Percentiles rank a stretch among this genome's conserved stretches.
These are phyloP conservation scores for Entomophthora muscae DNA, from an alignment of 371 early-diverging fungal species.

Conservation along the genomic window DNA sequence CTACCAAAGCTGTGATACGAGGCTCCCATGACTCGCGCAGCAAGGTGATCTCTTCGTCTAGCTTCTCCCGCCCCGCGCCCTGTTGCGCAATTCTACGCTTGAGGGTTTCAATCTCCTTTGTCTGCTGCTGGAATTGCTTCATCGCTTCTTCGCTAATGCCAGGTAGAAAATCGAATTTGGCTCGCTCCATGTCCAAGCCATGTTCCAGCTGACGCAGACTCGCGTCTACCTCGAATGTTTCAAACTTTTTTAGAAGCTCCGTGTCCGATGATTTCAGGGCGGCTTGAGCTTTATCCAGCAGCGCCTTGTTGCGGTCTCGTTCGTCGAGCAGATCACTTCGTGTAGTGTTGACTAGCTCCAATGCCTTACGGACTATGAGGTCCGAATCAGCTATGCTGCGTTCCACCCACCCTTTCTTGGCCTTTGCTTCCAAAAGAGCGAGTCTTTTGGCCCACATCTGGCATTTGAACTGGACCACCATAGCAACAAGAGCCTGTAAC, in stretches of 20 bases:
- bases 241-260: slow-evolving; percentile 27
- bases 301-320: slow-evolving; percentile 3
- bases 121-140: slow-evolving; percentile 39
- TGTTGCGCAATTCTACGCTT: slow-evolving; percentile 18
- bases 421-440: neutral
- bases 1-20: slow-evolving; percentile 33
- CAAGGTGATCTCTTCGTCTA: slow-evolving; percentile 17
- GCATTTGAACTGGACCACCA: neutral
- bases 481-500: neutral
- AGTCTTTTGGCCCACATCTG: neutral
- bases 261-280: slow-evolving; percentile 21
- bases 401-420: neutral
- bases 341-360: neutral
- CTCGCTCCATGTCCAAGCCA: slow-evolving; percentile 23
- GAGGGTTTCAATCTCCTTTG: slow-evolving; percentile 23
- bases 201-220: slow-evolving; percentile 25
- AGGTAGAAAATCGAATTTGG: slow-evolving; percentile 25
- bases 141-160: slow-evolving; percentile 32
- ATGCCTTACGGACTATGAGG: neutral
- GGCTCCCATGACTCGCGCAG: slow-evolving; percentile 42
- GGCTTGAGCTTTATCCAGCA: slow-evolving; percentile 22
- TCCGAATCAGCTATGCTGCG: neutral
- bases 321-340: neutral
- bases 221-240: slow-evolving; percentile 18
- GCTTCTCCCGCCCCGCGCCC: slow-evolving; percentile 13